These are phyloP conservation scores for Annona squamosa DNA, from an alignment of 164 flowering plant species.

Conservation along the genomic window DNA sequence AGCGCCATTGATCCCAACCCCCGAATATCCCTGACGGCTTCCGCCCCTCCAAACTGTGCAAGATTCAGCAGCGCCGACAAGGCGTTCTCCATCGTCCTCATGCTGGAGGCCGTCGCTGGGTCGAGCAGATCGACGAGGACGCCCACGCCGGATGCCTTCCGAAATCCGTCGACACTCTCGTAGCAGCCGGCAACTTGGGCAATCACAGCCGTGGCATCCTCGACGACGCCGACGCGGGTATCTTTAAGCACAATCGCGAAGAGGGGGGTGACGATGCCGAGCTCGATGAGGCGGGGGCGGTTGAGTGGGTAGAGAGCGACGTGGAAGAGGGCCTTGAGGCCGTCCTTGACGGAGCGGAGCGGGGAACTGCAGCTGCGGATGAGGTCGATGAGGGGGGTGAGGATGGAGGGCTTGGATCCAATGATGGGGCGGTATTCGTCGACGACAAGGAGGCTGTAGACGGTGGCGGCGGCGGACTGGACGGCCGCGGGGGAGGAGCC, in stretches of 20 bases:
- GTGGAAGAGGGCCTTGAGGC: slow-evolving; percentile 73
- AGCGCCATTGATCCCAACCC: slow-evolving; percentile 26
- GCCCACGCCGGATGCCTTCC: slow-evolving; percentile 51
- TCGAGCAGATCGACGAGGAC: slow-evolving; percentile 75
- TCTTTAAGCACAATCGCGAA: slow-evolving; percentile 51
- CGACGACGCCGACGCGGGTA: slow-evolving; percentile 59
- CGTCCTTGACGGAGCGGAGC: slow-evolving; percentile 64
- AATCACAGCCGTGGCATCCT: slow-evolving; percentile 89
- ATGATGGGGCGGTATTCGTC: slow-evolving; percentile 62
- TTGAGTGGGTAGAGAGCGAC: slow-evolving; percentile 54
- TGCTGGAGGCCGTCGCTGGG: slow-evolving; percentile 42
- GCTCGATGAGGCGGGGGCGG: slow-evolving; percentile 44
- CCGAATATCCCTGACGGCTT: slow-evolving; percentile 30
- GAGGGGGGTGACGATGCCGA: slow-evolving; percentile 55
- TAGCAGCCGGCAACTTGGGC: slow-evolving; percentile 89
- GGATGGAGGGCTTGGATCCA: slow-evolving; percentile 72
- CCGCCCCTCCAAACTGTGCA: slow-evolving; percentile 53
- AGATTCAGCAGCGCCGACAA: slow-evolving; percentile 69
- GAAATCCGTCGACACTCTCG: slow-evolving; percentile 58
- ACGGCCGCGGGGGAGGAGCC: slow-evolving; percentile 43
- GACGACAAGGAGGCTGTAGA: slow-evolving; percentile 58
- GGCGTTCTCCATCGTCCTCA: slow-evolving; percentile 67
- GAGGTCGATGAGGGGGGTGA: slow-evolving; percentile 53
- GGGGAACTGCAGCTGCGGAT: slow-evolving; percentile 32
- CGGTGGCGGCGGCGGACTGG: slow-evolving; percentile 65